phyloP scores from a whole-genome alignment of 2,329 filamentous ascomycete species.

The Fusarium tjaetaba region DNA sequence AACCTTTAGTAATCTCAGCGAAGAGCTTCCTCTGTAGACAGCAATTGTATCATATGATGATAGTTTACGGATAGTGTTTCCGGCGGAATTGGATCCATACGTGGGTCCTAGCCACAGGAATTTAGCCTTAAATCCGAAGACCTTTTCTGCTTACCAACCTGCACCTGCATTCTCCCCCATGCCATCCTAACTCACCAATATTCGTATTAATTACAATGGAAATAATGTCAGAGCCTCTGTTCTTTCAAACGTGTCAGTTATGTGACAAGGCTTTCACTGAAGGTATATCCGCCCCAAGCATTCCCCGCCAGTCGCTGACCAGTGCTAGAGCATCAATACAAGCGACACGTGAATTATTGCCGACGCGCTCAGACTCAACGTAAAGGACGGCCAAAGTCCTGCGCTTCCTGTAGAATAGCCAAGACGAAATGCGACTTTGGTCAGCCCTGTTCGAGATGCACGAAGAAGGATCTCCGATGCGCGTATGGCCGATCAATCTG shows the following conservation, averaged over 20 bases:
- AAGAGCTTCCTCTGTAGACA: constrained; percentile 31
- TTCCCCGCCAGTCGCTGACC: background rate
- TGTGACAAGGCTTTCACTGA: constrained; percentile 37
- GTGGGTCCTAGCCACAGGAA: background rate
- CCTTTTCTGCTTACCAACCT: constrained; percentile 1
- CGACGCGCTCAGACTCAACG: constrained; percentile 36
- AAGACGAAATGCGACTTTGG: constrained; percentile 42
- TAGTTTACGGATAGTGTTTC: background rate
- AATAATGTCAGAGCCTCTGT: background rate
- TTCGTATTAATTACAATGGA: background rate
- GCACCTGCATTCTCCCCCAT: fast-evolving
- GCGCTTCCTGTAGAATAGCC: constrained; percentile 28
- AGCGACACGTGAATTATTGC: constrained; percentile 42
- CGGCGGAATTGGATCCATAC: background rate
- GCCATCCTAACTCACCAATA: no score
- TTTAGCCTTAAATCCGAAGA: constrained; percentile 26
- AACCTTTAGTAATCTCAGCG: constrained; percentile 43
- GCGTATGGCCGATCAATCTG: background rate
- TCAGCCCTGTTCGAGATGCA: constrained; percentile 37
- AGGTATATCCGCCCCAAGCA: constrained; percentile 1
- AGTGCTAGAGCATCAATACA: constrained; percentile 30
- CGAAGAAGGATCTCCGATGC: constrained; percentile 24
- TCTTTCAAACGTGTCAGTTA: constrained; percentile 24
- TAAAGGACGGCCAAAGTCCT: constrained; percentile 41
- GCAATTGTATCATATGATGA: no score